phyloP scores from a whole-genome alignment of 179 eudicot species.

The Carnegiea gigantea region DNA sequence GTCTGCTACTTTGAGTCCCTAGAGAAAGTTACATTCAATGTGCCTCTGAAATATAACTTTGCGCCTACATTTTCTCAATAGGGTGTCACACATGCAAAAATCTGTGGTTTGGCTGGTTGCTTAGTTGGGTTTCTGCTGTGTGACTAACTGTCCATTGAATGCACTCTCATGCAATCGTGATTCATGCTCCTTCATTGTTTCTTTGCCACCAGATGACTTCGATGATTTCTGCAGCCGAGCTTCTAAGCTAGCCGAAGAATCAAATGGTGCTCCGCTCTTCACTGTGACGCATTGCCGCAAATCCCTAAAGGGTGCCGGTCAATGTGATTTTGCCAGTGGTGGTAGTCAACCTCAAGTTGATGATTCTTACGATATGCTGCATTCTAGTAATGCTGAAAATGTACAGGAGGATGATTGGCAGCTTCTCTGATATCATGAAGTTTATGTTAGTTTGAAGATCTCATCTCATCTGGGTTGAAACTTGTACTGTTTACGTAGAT shows the following conservation, averaged over 20 bases:
- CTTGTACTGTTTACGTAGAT: not conserved
- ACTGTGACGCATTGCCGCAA: conserved; percentile 56
- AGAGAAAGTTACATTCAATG: no score
- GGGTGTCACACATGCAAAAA: not conserved
- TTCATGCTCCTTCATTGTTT: not conserved
- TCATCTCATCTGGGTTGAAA: conserved; percentile 6
- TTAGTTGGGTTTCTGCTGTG: not conserved
- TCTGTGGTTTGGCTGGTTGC: not conserved
- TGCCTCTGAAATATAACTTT: no score
- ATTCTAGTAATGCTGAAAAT: conserved; percentile 33
- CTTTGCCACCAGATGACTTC: conserved; percentile 52
- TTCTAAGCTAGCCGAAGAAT: conserved; percentile 55
- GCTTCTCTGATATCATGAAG: conserved; percentile 41
- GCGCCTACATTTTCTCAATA: no score
- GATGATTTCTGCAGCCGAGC: conserved; percentile 75
- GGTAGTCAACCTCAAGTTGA: conserved; percentile 27
- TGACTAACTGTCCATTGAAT: not conserved
- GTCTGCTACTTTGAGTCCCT: no score
- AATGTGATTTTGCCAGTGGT: conserved; percentile 22
- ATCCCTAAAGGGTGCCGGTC: conserved; percentile 28
- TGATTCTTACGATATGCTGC: conserved; percentile 41
- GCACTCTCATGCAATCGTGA: not conserved
- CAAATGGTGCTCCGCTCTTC: conserved; percentile 82
- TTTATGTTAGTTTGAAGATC: conserved; percentile 3
- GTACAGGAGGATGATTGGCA: conserved; percentile 86